Evolutionary conservation across 331 rosid species (phyloP).

Genomic region (Arachis monticola): DNA sequence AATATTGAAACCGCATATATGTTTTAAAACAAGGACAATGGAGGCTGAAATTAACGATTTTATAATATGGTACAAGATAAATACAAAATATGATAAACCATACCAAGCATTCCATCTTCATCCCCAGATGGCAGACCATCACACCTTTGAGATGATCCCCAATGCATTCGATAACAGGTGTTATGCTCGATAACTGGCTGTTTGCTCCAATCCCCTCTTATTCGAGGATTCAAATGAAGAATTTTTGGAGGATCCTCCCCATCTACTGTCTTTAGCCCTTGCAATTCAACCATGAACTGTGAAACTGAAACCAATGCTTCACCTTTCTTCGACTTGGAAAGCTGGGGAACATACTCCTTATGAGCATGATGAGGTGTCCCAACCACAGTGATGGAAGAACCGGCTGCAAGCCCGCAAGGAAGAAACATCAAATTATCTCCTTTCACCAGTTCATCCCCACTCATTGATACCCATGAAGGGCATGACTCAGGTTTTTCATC

Average conservation of each 20-base stretch:
- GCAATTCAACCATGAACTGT: conserved; percentile 91
- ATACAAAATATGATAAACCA: conserved; percentile 41
- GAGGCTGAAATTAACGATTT: not conserved
- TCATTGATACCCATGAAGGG: conserved; percentile 85
- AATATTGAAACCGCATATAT: conserved; percentile 5
- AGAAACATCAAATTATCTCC: conserved; percentile 85
- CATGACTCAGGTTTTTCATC: conserved; percentile 76
- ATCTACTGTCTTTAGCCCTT: conserved; percentile 88
- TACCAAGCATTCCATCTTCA: conserved; percentile 93
- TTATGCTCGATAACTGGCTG: conserved; percentile 87
- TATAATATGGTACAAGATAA: conserved; percentile 31
- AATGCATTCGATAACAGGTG: conserved; percentile 96
- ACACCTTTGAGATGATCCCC: conserved; percentile 95
- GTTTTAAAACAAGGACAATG: conserved; percentile 10
- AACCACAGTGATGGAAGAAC: conserved; percentile 86
- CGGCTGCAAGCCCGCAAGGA: conserved; percentile 98
- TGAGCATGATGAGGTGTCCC: conserved; percentile 88
- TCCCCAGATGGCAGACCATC: conserved; percentile 73
- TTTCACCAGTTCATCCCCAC: conserved; percentile 62
- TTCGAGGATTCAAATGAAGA: conserved; percentile 84
- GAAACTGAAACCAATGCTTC: conserved; percentile 68
- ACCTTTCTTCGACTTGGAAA: conserved; percentile 56
- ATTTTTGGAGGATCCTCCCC: conserved; percentile 98
- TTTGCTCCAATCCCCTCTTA: conserved; percentile 91
- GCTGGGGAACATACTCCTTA: conserved; percentile 78